Evolutionary conservation across 2,329 filamentous ascomycete genomes (phyloP).

Genomic region (Pestalotiopsis sp.): DNA sequence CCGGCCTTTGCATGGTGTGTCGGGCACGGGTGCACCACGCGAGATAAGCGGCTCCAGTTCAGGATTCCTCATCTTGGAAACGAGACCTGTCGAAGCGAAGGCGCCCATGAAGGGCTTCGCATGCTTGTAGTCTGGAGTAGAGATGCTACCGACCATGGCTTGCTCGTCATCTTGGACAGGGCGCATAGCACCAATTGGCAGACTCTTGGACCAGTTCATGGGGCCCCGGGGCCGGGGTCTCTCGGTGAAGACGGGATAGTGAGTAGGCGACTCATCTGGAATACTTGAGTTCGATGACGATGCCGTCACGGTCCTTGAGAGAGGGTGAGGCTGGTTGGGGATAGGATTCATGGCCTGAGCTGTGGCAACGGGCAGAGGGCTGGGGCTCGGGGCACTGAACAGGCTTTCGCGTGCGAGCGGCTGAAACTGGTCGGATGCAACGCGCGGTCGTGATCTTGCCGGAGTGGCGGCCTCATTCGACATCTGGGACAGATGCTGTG

Average conservation of each 20-base stretch:
- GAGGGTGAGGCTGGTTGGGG: conserved; percentile 70
- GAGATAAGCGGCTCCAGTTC: conserved; percentile 64
- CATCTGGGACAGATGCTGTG: conserved; percentile 55
- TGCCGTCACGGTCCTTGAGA: conserved; percentile 84
- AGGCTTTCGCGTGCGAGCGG: conserved; percentile 68
- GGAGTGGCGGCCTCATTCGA: conserved; percentile 56
- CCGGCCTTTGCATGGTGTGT: conserved; percentile 94
- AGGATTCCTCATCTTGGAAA: conserved; percentile 87
- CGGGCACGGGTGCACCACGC: conserved; percentile 70
- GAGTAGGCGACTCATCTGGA: conserved; percentile 68
- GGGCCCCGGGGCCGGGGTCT: conserved; percentile 52
- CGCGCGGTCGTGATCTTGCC: conserved; percentile 67
- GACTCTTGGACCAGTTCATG: conserved; percentile 71
- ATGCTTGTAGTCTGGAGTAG: conserved; percentile 78
- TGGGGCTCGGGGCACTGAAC: conserved; percentile 59
- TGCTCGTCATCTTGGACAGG: conserved; percentile 24
- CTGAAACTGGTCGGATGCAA: conserved; percentile 79
- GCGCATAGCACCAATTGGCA: conserved; percentile 51
- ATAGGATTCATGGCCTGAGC: conserved; percentile 50
- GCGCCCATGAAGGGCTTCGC: conserved; percentile 78
- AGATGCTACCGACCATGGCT: conserved; percentile 46
- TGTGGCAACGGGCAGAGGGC: conserved; percentile 54
- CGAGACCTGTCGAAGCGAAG: conserved; percentile 91
- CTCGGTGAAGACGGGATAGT: conserved; percentile 58
- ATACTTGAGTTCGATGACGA: conserved; percentile 83